Evolutionary conservation across 305 asterid genomes (phyloP), one percentile per base, ranked within the genome.

Genomic region (Solanum hybrid): DNA sequence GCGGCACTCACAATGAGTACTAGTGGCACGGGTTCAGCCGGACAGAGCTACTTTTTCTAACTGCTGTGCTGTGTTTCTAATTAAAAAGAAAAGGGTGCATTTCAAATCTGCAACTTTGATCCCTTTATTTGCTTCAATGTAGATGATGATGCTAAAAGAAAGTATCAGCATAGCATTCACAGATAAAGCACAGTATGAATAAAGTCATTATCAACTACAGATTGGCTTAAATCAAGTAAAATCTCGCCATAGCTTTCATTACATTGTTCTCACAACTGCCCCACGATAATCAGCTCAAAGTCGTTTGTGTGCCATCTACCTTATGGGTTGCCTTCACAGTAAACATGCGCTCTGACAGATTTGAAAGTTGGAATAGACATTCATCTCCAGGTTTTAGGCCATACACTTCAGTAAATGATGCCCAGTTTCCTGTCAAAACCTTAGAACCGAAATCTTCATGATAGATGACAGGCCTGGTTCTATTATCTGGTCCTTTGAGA

Each of bases 391-490:
- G n/a, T 12, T 37, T 81, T 73, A 88, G 51, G 17, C 76, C 77
- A 88, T 89, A 34, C 11, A 36, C 38, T 24, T 40, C 29, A 56
- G 60, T 73, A 11, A 91, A 31, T 34, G 14, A 8, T 4, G 78
- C 60, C 91, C 91, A 91, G 1, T 60, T 19, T 9, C 56, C 29
- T 13, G 35, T 11, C 88, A 91, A 81, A 71, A 81, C 42, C 79
- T 79, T 64, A 4, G 19, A 2, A 40, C 88, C 86, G 10, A 36
- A 75, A 42, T 35, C 86, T 22, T 88, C 72, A 4, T 56, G 51
- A 64, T 88, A 90, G 32, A 56, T 37, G 69, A 90, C 88, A 56
- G 90, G 91, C 88, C 89, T 89, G 36, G 64, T 19, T 40, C 34
- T 84, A 64, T 75, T 27, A 37, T 66, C 89, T 45, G 17, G 40